Conservation (phyloP, 2,329 filamentous ascomycete species). For the Emericellopsis cladophorae region DNA sequence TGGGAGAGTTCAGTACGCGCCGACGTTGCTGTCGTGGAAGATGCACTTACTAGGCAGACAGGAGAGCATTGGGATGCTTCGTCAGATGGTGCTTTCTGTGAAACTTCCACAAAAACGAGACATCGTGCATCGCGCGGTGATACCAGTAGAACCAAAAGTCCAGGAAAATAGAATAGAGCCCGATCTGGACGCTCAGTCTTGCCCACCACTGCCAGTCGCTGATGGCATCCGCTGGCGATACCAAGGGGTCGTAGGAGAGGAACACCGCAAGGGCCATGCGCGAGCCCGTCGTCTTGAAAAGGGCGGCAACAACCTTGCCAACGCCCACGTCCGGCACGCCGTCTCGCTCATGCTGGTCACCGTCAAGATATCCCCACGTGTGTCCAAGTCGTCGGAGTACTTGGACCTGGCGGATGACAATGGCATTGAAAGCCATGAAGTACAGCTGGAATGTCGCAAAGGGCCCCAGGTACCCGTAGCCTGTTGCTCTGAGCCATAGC, state of each 20-base stretch:
- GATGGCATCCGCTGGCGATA: slow-evolving; percentile 5
- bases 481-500: slow-evolving; percentile 14
- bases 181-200: slow-evolving; percentile 16
- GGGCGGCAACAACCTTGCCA: slow-evolving; percentile 15
- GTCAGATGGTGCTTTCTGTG: slow-evolving; percentile 31
- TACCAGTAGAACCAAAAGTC: slow-evolving; percentile 29
- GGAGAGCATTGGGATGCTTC: slow-evolving; percentile 25
- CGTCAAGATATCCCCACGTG: slow-evolving; percentile 25
- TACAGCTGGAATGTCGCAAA: slow-evolving; percentile 22
- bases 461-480: slow-evolving; percentile 12
- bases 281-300: slow-evolving; percentile 9
- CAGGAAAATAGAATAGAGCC: slow-evolving; percentile 21
- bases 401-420: slow-evolving; percentile 24
- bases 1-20: too few relatives aligned
- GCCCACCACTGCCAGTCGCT: slow-evolving; percentile 7
- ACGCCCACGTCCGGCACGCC: slow-evolving; percentile 26
- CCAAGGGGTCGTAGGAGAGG: slow-evolving; percentile 17
- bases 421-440: slow-evolving; percentile 22
- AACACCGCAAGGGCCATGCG: slow-evolving; percentile 11
- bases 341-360: slow-evolving; percentile 27
- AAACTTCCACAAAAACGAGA: slow-evolving; percentile 19
- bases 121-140: slow-evolving; percentile 26
- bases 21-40: too few relatives aligned
- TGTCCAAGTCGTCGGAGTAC: slow-evolving; percentile 23
- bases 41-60: slow-evolving; percentile 17